phyloP scores from a whole-genome alignment of 2,329 filamentous ascomycete species.

The Monosporascus cannonballus region DNA sequence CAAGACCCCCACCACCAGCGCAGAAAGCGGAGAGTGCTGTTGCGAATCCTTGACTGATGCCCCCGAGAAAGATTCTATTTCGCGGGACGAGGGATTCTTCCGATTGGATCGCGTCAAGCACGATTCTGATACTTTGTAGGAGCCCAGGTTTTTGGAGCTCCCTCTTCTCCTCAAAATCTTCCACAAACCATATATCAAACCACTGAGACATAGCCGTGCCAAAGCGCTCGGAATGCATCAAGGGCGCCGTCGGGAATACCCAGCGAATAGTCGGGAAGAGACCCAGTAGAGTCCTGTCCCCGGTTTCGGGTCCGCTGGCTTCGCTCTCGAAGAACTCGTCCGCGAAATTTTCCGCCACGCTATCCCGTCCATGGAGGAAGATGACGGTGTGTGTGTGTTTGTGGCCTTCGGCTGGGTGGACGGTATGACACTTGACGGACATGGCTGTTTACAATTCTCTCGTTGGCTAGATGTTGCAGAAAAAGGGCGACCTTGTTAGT shows the following conservation, averaged over 20 bases:
- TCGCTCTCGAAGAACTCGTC: slow-evolving; percentile 34
- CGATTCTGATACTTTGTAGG: slow-evolving; percentile 10
- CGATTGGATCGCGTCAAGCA: slow-evolving; percentile 12
- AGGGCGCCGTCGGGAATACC: slow-evolving; percentile 23
- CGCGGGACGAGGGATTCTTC: slow-evolving; percentile 17
- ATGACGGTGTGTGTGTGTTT: slow-evolving; percentile 39
- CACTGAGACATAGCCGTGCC: slow-evolving; percentile 18
- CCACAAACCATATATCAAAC: slow-evolving; percentile 43
- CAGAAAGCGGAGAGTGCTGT: slow-evolving; percentile 12
- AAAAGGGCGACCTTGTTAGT: no score
- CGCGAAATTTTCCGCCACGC: slow-evolving; percentile 31
- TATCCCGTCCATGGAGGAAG: slow-evolving; percentile 39
- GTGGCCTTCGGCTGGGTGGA: no score
- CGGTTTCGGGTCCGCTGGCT: slow-evolving; percentile 12
- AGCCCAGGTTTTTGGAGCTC: slow-evolving; percentile 19
- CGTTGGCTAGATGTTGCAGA: no score
- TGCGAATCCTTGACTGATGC: slow-evolving; percentile 28
- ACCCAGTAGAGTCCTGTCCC: slow-evolving; percentile 15
- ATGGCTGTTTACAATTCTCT: no score
- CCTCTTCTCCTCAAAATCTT: slow-evolving; percentile 34
- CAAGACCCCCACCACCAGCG: slow-evolving; percentile 8
- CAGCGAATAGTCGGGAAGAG: slow-evolving; percentile 20
- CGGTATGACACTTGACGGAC: no score
- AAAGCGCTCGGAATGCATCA: slow-evolving; percentile 14
- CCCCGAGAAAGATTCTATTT: slow-evolving; percentile 22